phyloP scores from a whole-genome alignment of 1,139 yeast species.

The Pichia inconspicua region DNA sequence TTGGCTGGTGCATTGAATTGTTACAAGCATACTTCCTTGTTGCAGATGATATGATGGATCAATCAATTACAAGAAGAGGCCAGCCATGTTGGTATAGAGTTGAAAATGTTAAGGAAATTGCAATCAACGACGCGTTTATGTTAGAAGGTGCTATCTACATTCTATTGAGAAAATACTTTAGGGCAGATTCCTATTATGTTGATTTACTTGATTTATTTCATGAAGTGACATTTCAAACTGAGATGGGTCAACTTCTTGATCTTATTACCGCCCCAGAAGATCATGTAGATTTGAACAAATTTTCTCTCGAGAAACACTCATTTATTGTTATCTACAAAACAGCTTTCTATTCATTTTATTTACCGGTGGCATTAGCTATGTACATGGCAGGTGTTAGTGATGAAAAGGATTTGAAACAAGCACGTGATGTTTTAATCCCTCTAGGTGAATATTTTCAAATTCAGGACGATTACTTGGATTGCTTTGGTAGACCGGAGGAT shows the following conservation, averaged over 20 bases:
- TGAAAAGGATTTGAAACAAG: conserved; percentile 77
- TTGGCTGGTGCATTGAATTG: conserved; percentile 95
- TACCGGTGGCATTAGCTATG: conserved; percentile 98
- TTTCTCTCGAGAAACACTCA: conserved; percentile 82
- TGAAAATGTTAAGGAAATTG: conserved; percentile 79
- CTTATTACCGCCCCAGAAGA: conserved; percentile 97
- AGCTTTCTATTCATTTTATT: conserved; percentile 93
- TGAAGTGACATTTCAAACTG: conserved; percentile 94
- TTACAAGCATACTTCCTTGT: conserved; percentile 95
- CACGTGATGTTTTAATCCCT: conserved; percentile 79
- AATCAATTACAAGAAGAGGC: conserved; percentile 93
- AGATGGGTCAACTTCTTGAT: conserved; percentile 92
- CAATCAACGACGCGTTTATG: conserved; percentile 96
- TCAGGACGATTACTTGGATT: conserved; percentile 95
- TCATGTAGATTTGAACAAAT: conserved; percentile 77
- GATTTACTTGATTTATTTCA: conserved; percentile 89
- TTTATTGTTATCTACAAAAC: conserved; percentile 95
- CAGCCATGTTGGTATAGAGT: conserved; percentile 96
- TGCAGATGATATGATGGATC: conserved; percentile 99
- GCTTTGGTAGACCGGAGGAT: conserved; percentile 95
- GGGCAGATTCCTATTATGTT: conserved; percentile 71
- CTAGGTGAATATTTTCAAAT: conserved; percentile 98
- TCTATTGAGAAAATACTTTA: conserved; percentile 83
- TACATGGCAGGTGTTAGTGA: conserved; percentile 73
- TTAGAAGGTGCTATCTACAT: conserved; percentile 91